Evolutionary conservation across 192 early-diverging fungal species (phyloP).

Genomic region (Neocallimastix lanati): DNA sequence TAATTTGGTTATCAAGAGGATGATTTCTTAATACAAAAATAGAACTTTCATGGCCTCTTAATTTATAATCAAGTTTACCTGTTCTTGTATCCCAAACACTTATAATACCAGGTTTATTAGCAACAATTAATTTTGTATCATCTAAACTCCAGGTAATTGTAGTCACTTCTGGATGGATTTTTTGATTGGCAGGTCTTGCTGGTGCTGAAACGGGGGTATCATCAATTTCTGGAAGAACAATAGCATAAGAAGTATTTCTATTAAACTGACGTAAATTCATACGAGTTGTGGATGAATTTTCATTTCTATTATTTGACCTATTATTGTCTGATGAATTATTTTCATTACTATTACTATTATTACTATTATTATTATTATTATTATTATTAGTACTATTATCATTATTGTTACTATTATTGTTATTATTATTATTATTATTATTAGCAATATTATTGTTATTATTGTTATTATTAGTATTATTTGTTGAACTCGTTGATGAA

Average conservation of each 20-base stretch:
- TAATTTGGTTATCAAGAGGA: conserved; percentile 45
- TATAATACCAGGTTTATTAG: conserved; percentile 37
- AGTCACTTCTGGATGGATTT: conserved; percentile 17
- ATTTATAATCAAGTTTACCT: conserved; percentile 26
- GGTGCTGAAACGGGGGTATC: conserved; percentile 4
- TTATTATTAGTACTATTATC: background rate
- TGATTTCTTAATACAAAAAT: conserved; percentile 59
- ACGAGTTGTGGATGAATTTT: conserved; percentile 20
- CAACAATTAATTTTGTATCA: conserved; percentile 43
- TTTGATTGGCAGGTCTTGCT: background rate
- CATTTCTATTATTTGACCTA: background rate
- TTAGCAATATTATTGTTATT: no score
- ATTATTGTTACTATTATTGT: no score
- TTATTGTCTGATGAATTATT: background rate
- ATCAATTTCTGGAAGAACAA: background rate
- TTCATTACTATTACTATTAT: background rate
- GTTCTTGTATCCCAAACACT: conserved; percentile 45
- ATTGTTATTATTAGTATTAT: no score
- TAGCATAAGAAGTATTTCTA: background rate
- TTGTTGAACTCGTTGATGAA: no score
- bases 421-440: no score
- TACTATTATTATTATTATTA: background rate
- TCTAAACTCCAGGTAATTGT: conserved; percentile 58
- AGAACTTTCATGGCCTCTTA: conserved; percentile 39
- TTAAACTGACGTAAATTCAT: conserved; percentile 5